Evolutionary conservation across 306 rosid species (phyloP).

Genomic region (Corylus avellana): DNA sequence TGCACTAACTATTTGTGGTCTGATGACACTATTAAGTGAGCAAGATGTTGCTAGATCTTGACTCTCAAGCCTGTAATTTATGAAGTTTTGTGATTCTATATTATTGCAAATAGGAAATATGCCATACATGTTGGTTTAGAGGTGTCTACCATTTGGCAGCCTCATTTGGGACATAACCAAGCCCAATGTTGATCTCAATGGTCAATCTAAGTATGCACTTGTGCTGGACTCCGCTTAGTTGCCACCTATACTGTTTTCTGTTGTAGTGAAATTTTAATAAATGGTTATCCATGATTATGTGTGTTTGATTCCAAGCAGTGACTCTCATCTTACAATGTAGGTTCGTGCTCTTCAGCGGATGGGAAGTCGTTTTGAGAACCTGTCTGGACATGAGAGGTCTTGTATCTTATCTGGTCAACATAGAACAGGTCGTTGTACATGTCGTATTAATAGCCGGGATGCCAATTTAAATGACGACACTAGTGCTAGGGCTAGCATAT

Average conservation of each 20-base stretch:
- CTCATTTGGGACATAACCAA: neutral
- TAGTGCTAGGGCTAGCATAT: constrained; percentile 95
- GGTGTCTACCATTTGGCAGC: neutral
- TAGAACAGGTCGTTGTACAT: constrained; percentile 87
- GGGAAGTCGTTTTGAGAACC: constrained; percentile 93
- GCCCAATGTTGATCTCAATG: neutral
- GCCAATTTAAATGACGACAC: constrained; percentile 62
- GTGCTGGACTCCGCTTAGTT: neutral
- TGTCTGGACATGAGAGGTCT: constrained; percentile 93
- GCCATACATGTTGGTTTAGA: neutral
- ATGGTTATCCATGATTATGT: constrained; percentile 20
- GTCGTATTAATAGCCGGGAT: constrained; percentile 59
- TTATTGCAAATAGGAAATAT: neutral
- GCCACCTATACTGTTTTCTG: neutral
- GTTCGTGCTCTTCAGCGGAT: constrained; percentile 98
- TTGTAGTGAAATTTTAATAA: neutral
- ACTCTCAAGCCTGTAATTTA: neutral
- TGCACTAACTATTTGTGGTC: constrained; percentile 15
- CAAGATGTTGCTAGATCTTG: constrained; percentile 8
- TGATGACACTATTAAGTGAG: constrained; percentile 12
- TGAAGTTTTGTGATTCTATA: neutral
- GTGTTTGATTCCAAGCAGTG: neutral
- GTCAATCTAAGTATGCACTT: neutral
- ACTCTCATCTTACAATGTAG: constrained; percentile 44
- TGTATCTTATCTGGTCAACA: constrained; percentile 92